A percentile compares a stretch with the other conserved stretches of the same genome.
Conservation (phyloP, 1,284 basidiomycete genomes). For the Veloboletus limbatus region DNA sequence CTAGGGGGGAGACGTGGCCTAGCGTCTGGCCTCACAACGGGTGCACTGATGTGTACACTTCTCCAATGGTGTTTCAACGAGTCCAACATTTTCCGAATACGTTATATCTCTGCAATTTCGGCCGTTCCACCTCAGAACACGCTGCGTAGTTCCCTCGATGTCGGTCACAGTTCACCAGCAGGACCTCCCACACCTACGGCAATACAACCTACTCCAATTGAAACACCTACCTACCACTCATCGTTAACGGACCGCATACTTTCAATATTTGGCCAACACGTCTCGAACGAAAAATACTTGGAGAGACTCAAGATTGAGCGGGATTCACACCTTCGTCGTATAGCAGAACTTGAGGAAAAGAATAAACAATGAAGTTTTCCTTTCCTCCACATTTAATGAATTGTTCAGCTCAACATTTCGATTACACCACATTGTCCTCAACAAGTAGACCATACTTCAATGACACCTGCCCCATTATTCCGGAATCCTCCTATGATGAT, state of each 20-base stretch:
- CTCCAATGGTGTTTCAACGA: slow-evolving; percentile 68
- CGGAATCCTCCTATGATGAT: slow-evolving; percentile 60
- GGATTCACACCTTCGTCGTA: slow-evolving; percentile 48
- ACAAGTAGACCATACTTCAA: slow-evolving; percentile 52
- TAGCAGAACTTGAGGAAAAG: slow-evolving; percentile 54
- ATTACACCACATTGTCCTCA: slow-evolving; percentile 10
- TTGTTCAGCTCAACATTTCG: slow-evolving; percentile 1
- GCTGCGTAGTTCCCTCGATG: neutral
- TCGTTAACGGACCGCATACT: slow-evolving; percentile 39
- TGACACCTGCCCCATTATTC: slow-evolving; percentile 52
- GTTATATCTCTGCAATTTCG: slow-evolving; percentile 43
- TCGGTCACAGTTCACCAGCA: neutral
- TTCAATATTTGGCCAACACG: slow-evolving; percentile 43
- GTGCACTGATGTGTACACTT: slow-evolving; percentile 50
- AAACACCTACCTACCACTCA: slow-evolving; percentile 12
- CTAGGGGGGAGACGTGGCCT: slow-evolving; percentile 43
- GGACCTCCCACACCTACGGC: slow-evolving; percentile 1
- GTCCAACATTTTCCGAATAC: slow-evolving; percentile 52
- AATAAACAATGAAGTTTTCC: slow-evolving; percentile 22
- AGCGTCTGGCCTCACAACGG: slow-evolving; percentile 54
- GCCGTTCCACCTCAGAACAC: neutral
- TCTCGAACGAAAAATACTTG: slow-evolving; percentile 67
- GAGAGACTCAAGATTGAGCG: slow-evolving; percentile 50
- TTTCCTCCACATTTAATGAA: neutral
- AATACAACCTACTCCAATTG: slow-evolving; percentile 8